phyloP scores from a whole-genome alignment of 2,329 filamentous ascomycete species.

The Colletotrichum abscissum region DNA sequence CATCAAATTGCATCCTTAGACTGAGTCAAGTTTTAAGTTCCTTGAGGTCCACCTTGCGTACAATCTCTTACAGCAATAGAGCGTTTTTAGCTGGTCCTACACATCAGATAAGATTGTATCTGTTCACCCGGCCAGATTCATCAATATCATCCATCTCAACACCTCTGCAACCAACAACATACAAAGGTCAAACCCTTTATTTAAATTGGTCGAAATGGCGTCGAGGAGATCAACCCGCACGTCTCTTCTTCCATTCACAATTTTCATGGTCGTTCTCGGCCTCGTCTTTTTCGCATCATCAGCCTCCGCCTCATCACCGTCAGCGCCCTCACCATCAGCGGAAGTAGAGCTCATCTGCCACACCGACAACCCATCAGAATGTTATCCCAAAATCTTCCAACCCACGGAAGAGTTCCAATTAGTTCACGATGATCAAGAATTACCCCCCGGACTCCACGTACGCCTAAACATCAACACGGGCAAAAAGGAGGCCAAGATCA shows the following conservation, averaged over 20 bases:
- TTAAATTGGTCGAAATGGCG: slow-evolving; percentile 15
- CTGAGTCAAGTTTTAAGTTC: not conserved
- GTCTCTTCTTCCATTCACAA: slow-evolving; percentile 1
- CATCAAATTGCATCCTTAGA: not conserved
- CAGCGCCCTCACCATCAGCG: slow-evolving; percentile 45
- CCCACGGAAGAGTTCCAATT: slow-evolving; percentile 73
- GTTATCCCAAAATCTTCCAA: slow-evolving; percentile 73
- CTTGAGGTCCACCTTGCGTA: not conserved
- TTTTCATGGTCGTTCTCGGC: slow-evolving; percentile 28
- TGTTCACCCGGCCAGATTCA: not conserved
- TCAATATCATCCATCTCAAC: not conserved
- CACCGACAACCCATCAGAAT: slow-evolving; percentile 68
- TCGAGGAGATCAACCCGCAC: not conserved
- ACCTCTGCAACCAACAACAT: not conserved
- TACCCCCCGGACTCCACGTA: slow-evolving; percentile 74
- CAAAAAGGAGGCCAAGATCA: slow-evolving; percentile 73
- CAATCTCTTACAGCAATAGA: not conserved
- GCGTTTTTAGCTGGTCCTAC: not conserved
- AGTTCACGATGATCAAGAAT: slow-evolving; percentile 72
- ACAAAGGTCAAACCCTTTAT: not conserved
- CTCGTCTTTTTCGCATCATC: slow-evolving; percentile 22
- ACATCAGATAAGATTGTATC: not conserved
- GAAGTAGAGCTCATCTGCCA: slow-evolving; percentile 73
- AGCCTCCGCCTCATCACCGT: slow-evolving; percentile 16
- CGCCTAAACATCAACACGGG: slow-evolving; percentile 74